Evolutionary conservation across 371 early-diverging fungal genomes (phyloP).

Genomic region (Spiromyces aspiralis): DNA sequence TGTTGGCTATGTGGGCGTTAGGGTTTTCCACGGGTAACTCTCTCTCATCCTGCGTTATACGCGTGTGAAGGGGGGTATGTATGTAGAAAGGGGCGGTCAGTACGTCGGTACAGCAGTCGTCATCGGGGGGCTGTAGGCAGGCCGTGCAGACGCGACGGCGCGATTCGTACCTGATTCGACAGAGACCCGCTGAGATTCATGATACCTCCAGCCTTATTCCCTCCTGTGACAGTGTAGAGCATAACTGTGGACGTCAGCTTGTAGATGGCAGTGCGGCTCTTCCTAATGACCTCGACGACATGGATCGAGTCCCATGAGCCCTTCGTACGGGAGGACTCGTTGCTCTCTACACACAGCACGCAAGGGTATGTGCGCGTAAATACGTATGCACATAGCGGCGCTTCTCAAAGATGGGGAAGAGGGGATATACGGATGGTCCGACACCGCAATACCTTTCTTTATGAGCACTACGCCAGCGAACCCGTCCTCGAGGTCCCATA

Average conservation of each 20-base stretch:
- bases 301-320: slow-evolving; percentile 99
- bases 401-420: no score
- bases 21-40: slow-evolving; percentile 61
- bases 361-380: no score
- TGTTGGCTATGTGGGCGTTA: slow-evolving; percentile 72
- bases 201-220: slow-evolving; percentile 34
- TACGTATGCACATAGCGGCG: no score
- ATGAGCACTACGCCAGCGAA: slow-evolving; percentile 93
- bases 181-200: slow-evolving; percentile 83
- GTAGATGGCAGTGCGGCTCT: slow-evolving; percentile 65
- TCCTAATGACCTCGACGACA: slow-evolving; percentile 77
- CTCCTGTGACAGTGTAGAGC: slow-evolving; percentile 66
- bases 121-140: slow-evolving; percentile 28
- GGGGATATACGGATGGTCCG: no score
- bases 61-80: no score
- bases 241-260: slow-evolving; percentile 90
- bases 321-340: slow-evolving; percentile 37
- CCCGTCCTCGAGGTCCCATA: slow-evolving; percentile 80
- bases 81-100: no score
- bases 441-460: slow-evolving; percentile 94
- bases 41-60: no score
- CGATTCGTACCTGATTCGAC: slow-evolving; percentile 88
- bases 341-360: no score
- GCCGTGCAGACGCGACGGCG: no score
- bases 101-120: no score